phyloP scores from a whole-genome alignment of 208 protist species.

The Crithidia acanthocephali region DNA sequence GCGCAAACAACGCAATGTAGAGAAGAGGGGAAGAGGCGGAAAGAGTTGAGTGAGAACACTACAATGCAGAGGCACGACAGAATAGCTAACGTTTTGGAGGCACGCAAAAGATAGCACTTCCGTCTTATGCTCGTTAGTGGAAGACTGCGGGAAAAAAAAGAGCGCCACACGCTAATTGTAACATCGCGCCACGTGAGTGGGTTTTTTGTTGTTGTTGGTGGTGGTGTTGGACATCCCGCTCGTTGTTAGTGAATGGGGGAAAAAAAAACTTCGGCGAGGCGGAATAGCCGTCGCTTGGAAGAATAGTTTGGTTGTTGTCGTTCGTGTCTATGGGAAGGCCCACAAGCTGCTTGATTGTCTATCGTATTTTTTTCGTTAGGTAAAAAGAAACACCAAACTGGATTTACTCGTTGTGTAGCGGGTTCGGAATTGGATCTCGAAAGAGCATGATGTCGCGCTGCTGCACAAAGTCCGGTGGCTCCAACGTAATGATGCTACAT shows the following conservation, averaged over 20 bases:
- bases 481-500: constrained; percentile 94
- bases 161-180: no score
- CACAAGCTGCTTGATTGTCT: constrained; percentile 5
- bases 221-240: no score
- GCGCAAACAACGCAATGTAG: not conserved
- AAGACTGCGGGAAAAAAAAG: no score
- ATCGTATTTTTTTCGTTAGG: not conserved
- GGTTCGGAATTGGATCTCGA: constrained; percentile 44
- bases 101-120: no score
- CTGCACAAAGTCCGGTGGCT: constrained; percentile 80
- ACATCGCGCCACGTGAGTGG: no score
- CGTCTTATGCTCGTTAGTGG: no score
- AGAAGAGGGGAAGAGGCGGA: not conserved
- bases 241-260: not conserved
- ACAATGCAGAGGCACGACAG: no score
- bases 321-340: not conserved
- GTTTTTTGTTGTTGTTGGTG: no score
- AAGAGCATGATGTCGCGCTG: constrained; percentile 73
- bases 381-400: no score
- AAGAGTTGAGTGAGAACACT: not conserved
- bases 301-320: no score
- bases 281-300: no score
- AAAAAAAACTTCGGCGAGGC: not conserved
- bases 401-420: constrained; percentile 16
- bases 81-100: no score